Base-by-base conservation (phyloP, 2,329 filamentous ascomycete genomes). In the Stachybotrys chlorohalonatus region DNA sequence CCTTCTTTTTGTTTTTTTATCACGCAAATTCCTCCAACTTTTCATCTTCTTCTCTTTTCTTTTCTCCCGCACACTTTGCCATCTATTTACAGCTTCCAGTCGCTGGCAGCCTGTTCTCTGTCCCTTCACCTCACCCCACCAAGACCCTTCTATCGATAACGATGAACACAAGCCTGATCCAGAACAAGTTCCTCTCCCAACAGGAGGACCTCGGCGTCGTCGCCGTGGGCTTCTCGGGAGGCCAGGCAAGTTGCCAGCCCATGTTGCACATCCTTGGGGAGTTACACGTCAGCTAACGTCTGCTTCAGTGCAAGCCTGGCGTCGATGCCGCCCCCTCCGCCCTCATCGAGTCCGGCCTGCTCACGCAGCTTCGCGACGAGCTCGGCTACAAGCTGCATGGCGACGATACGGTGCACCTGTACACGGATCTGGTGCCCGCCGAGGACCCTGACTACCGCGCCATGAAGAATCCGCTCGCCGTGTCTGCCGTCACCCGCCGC, bases 191-290 rank as follows among this genome's bases (percentile, higher is more conserved):
- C 76, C 86, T 97, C 63, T 79, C 86, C 59, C 80, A 86, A 67
- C 82, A 85, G 36, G 80, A 89, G 66, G 86, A 97, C 66, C 80
- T 99, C 60, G 94, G 93, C 58, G 82, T 99, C 55, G 90, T 97
- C 45, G 91, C 93, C 52, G 94, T 97, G 45, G 93, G 93, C 59
- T 99, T 97, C 78, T 95, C 91, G 53, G 93, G 93, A 61, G 94
- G 94, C 55, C 94, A 96, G 84, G 91, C 94, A 84, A 63, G 78
- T 65, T 53, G 52, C 31, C 31, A 31, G 16, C 36, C 36, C 36
- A 39, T 39, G 7, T 39, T 9, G 13, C 36, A 9, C 3, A 42
- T 53, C n/a, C 54, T 9, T 42, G 9, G 36, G 36, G 36, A 9
- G 36, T 57, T 54, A 55, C 59, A 54, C 24, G 24, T 24, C 24